Percentiles rank a stretch among this genome's conserved stretches.
Conservation (phyloP, 352 stramenopile species). For the Phytopythium mirpurense region DNA sequence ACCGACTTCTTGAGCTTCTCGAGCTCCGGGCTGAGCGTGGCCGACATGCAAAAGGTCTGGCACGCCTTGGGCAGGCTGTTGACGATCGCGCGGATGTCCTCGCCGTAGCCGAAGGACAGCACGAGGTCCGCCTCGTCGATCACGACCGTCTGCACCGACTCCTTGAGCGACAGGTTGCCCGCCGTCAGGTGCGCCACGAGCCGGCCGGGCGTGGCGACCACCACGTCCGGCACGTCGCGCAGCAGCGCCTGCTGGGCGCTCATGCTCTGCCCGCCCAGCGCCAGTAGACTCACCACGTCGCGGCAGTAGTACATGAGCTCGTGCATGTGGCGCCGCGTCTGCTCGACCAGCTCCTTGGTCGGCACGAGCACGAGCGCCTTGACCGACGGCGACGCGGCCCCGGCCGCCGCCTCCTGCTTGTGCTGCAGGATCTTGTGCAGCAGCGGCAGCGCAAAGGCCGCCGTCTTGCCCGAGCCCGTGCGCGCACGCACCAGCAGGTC, state of each 20-base stretch:
- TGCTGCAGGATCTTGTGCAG: constrained; percentile 90
- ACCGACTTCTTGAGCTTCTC: constrained; percentile 96
- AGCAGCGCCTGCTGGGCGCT: constrained; percentile 84
- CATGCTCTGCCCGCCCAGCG: constrained; percentile 89
- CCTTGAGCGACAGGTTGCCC: constrained; percentile 77
- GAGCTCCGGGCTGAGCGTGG: constrained; percentile 95
- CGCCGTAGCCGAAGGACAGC: constrained; percentile 95
- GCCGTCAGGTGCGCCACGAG: constrained; percentile 88
- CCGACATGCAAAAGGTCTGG: constrained; percentile 98
- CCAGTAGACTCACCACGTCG: constrained; percentile 90
- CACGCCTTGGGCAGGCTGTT: constrained; percentile 96
- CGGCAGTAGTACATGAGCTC: constrained; percentile 97
- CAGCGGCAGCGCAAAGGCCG: constrained; percentile 90
- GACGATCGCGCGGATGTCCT: constrained; percentile 92
- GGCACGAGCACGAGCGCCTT: constrained; percentile 95
- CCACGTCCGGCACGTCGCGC: constrained; percentile 87
- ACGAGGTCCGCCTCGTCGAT: constrained; percentile 99
- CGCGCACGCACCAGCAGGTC: constrained; percentile 90
- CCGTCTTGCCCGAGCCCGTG: constrained; percentile 93
- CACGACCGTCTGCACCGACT: constrained; percentile 94
- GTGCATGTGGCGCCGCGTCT: constrained; percentile 88
- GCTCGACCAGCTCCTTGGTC: constrained; percentile 96
- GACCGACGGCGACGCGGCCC: constrained; percentile 33
- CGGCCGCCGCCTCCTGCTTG: constrained; percentile 51
- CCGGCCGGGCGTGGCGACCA: constrained; percentile 93